Conservation (phyloP, 148 eudicot species). For the Polygonum aviculare region DNA sequence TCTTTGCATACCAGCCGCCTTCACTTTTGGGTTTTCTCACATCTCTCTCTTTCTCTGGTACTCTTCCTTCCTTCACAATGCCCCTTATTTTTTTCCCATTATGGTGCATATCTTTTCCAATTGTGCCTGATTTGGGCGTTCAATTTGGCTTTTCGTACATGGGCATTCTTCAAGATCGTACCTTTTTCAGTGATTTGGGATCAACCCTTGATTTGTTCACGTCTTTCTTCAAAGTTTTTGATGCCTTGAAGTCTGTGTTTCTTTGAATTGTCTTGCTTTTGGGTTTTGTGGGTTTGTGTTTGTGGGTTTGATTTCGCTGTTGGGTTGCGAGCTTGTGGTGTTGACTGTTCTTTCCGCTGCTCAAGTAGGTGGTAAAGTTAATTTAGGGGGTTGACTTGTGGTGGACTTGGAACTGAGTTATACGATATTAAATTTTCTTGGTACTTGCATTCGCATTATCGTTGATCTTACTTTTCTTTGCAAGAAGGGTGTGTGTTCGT, state of each 20-base stretch:
- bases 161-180: background rate
- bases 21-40: background rate
- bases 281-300: background rate
- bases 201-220: background rate
- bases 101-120: background rate
- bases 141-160: background rate
- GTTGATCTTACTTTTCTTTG: background rate
- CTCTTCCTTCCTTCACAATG: background rate
- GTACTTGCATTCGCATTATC: background rate
- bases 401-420: constrained; percentile 2
- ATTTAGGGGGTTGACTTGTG: background rate
- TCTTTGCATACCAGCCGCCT: background rate
- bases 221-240: background rate
- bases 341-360: background rate
- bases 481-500: background rate
- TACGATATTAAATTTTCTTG: background rate
- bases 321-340: background rate
- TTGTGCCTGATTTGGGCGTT: background rate
- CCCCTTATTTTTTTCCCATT: background rate
- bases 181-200: background rate
- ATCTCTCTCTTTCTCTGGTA: background rate
- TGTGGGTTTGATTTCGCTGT: background rate
- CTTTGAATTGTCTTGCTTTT: background rate
- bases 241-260: background rate
- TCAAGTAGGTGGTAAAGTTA: constrained; percentile 1